Conservation (phyloP, 345 rosid genomes). For the Moricandia moricandioides region DNA sequence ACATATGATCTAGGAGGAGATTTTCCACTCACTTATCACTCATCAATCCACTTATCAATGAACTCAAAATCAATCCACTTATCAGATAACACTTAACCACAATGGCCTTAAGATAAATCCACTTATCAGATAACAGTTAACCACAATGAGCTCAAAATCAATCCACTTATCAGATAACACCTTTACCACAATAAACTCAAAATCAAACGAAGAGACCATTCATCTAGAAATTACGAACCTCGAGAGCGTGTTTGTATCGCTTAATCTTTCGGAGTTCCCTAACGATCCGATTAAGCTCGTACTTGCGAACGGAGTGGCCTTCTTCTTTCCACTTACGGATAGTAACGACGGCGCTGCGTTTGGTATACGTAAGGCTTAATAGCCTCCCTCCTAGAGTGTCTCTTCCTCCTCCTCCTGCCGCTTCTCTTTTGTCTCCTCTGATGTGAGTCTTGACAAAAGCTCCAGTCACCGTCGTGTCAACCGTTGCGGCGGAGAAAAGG, state of each 20-base stretch:
- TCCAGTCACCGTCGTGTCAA: conserved; percentile 6
- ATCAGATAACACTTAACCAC: background rate
- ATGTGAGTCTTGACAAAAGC: conserved; percentile 6
- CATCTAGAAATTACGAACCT: conserved; percentile 42
- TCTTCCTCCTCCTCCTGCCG: conserved; percentile 25
- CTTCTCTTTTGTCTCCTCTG: conserved; percentile 15
- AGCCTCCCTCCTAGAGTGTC: conserved; percentile 75
- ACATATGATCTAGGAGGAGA: no score
- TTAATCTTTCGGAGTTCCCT: conserved; percentile 83
- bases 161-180: background rate
- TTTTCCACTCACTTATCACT: no score
- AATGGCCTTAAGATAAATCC: conserved; percentile 8
- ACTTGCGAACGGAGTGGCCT: conserved; percentile 62
- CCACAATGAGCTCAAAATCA: no score
- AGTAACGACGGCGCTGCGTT: conserved; percentile 75
- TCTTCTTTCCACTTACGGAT: conserved; percentile 73
- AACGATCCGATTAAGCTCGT: conserved; percentile 79
- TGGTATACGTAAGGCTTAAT: conserved; percentile 60
- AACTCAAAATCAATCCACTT: conserved; percentile 7
- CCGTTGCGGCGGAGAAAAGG: conserved; percentile 43
- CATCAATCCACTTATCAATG: background rate
- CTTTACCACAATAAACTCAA: no score
- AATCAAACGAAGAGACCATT: background rate
- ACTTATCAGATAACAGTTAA: background rate
- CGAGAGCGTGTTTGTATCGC: conserved; percentile 89